Evolutionary conservation across 805 yeast genomes (phyloP).

Genomic region (Kregervanrija fluxuum): DNA sequence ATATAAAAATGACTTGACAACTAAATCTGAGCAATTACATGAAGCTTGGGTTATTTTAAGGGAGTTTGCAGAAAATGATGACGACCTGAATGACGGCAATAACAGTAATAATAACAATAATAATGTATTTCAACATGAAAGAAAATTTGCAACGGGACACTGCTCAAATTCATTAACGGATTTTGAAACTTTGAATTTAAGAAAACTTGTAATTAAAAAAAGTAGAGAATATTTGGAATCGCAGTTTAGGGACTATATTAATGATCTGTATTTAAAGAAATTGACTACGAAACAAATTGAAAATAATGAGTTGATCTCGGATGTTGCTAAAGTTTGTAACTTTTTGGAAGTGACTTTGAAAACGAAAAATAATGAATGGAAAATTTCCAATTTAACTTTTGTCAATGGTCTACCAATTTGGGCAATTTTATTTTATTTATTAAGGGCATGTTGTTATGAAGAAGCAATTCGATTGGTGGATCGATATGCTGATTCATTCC

Average conservation of each 20-base stretch:
- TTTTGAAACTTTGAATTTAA: conserved; percentile 29
- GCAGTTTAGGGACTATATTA: conserved; percentile 73
- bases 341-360: conserved; percentile 42
- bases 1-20: conserved; percentile 49
- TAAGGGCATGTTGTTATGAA: conserved; percentile 73
- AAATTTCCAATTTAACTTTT: conserved; percentile 45
- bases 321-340: conserved; percentile 62
- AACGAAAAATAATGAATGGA: conserved; percentile 39
- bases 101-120: background rate
- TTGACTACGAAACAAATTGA: conserved; percentile 1
- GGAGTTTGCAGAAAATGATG: conserved; percentile 33
- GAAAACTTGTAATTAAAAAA: conserved; percentile 42
- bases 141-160: conserved; percentile 27
- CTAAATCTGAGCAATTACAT: conserved; percentile 60
- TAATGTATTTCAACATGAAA: conserved; percentile 16
- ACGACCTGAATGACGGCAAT: conserved; percentile 9
- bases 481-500: conserved; percentile 62
- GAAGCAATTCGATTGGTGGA: conserved; percentile 71
- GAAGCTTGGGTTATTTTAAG: conserved; percentile 69
- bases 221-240: conserved; percentile 58
- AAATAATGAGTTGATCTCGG: conserved; percentile 34
- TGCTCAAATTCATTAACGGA: conserved; percentile 19
- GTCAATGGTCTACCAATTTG: conserved; percentile 89
- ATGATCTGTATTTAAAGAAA: conserved; percentile 48
- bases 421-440: conserved; percentile 80